A percentile compares a stretch with the other conserved stretches of the same genome.
Conservation (phyloP, 2,329 filamentous ascomycete genomes). For the Aspergillus calidoustus region DNA sequence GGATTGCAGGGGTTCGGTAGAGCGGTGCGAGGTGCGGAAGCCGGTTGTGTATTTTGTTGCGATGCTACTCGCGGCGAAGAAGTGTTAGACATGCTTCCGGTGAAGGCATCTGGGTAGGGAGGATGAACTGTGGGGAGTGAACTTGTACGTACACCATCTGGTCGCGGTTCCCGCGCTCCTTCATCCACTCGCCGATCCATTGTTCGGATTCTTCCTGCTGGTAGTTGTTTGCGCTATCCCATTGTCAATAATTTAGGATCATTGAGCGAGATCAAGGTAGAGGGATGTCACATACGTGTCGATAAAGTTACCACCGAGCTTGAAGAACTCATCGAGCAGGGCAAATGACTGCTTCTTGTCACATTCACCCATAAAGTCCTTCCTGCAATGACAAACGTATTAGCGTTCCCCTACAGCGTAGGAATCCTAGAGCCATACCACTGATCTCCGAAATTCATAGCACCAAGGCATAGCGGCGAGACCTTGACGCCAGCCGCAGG, state of each 20-base stretch:
- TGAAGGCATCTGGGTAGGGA: too few relatives aligned
- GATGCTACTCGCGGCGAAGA: neutral
- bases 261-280: neutral
- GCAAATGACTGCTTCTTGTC: slow-evolving; percentile 54
- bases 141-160: slow-evolving; percentile 59
- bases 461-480: slow-evolving; percentile 58
- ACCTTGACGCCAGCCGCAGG: slow-evolving; percentile 58
- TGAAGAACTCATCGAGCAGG: slow-evolving; percentile 56
- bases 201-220: slow-evolving; percentile 54
- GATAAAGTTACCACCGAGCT: slow-evolving; percentile 58
- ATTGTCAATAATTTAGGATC: too few relatives aligned
- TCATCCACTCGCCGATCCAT: slow-evolving; percentile 61
- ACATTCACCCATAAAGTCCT: slow-evolving; percentile 44
- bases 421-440: slow-evolving; percentile 38
- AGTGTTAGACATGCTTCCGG: too few relatives aligned
- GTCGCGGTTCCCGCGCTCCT: slow-evolving; percentile 50
- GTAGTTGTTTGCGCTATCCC: slow-evolving; percentile 52
- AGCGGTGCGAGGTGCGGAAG: slow-evolving; percentile 45
- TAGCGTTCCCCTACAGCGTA: too few relatives aligned
- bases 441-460: slow-evolving; percentile 60
- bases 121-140: slow-evolving; percentile 19
- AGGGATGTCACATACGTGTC: slow-evolving; percentile 46
- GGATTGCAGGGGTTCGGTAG: slow-evolving; percentile 35
- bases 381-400: neutral
- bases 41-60: slow-evolving; percentile 26